phyloP scores from a whole-genome alignment of 257 asterid species.

The Solanum dulcamara region DNA sequence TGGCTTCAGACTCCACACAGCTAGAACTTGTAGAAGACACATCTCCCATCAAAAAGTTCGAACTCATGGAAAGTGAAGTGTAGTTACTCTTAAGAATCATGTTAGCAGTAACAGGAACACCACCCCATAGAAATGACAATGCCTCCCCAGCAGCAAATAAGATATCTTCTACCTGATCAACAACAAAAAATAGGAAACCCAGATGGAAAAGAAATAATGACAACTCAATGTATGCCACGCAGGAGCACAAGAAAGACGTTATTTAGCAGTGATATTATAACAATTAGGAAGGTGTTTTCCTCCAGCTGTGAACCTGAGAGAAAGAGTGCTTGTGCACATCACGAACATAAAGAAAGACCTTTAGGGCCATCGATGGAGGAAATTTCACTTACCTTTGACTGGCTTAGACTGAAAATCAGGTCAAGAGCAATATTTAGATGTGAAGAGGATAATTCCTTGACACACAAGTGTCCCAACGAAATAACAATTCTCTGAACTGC shows the following conservation, averaged over 20 bases:
- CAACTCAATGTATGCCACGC: background rate
- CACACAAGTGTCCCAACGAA: slow-evolving; percentile 87
- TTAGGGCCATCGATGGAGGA: background rate
- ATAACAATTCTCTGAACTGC: slow-evolving; percentile 72
- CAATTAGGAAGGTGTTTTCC: background rate
- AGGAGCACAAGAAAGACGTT: background rate
- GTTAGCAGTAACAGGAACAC: slow-evolving; percentile 85
- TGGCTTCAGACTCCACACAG: slow-evolving; percentile 35
- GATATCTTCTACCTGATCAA: slow-evolving; percentile 79
- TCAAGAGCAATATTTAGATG: slow-evolving; percentile 65
- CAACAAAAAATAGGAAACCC: background rate
- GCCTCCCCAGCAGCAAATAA: slow-evolving; percentile 99
- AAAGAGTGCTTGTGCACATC: background rate
- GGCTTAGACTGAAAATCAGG: slow-evolving; percentile 77
- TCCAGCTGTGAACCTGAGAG: background rate
- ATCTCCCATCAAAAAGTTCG: slow-evolving; percentile 90
- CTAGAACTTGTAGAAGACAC: slow-evolving; percentile 36
- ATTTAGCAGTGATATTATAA: background rate
- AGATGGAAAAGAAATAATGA: background rate
- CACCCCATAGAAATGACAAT: slow-evolving; percentile 94
- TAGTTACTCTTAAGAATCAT: slow-evolving; percentile 79
- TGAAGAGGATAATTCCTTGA: slow-evolving; percentile 55
- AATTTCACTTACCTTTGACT: slow-evolving; percentile 66
- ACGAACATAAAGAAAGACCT: background rate
- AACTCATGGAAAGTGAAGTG: slow-evolving; percentile 76